phyloP scores from a whole-genome alignment of 345 rosid species.

The Eucalyptus tenuipes region DNA sequence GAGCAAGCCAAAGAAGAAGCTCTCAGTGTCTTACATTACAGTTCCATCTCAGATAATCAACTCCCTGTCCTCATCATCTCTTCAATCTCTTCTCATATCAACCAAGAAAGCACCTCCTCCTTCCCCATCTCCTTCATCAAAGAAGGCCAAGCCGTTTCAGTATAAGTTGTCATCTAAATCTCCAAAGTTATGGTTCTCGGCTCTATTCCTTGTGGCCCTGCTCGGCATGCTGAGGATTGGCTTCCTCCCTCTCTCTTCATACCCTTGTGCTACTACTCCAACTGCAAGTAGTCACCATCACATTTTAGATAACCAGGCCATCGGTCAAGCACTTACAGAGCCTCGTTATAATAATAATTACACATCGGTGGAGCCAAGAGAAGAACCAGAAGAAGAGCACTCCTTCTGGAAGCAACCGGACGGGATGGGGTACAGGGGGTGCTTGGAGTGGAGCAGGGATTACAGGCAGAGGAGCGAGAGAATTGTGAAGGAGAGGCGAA shows the following conservation, averaged over 20 bases:
- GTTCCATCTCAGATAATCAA: slow-evolving; percentile 47
- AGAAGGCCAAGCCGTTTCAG: not conserved
- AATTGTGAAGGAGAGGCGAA: slow-evolving; percentile 33
- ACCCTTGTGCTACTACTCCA: slow-evolving; percentile 39
- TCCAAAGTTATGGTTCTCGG: not conserved
- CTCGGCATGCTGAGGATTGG: slow-evolving; percentile 33
- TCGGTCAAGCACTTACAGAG: not conserved
- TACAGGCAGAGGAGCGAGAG: slow-evolving; percentile 36
- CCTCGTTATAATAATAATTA: not conserved
- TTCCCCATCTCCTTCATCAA: not conserved
- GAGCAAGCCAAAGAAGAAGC: slow-evolving; percentile 26
- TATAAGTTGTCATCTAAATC: not conserved
- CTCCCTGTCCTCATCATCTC: slow-evolving; percentile 45
- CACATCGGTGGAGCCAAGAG: not conserved
- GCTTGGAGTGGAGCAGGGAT: slow-evolving; percentile 43
- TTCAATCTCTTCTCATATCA: slow-evolving; percentile 48
- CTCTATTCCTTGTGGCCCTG: slow-evolving; percentile 31
- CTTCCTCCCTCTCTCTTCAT: slow-evolving; percentile 20
- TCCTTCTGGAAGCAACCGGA: slow-evolving; percentile 88
- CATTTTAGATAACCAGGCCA: not conserved
- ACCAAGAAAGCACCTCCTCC: slow-evolving; percentile 25
- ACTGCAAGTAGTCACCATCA: not conserved
- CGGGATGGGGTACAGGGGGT: slow-evolving; percentile 76
- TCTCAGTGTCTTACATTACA: slow-evolving; percentile 24
- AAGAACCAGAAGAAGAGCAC: slow-evolving; percentile 10